Evolutionary conservation across 805 yeast genomes (phyloP), one percentile per base, ranked within the genome.

Genomic region (Barnettozyma botsteinii): DNA sequence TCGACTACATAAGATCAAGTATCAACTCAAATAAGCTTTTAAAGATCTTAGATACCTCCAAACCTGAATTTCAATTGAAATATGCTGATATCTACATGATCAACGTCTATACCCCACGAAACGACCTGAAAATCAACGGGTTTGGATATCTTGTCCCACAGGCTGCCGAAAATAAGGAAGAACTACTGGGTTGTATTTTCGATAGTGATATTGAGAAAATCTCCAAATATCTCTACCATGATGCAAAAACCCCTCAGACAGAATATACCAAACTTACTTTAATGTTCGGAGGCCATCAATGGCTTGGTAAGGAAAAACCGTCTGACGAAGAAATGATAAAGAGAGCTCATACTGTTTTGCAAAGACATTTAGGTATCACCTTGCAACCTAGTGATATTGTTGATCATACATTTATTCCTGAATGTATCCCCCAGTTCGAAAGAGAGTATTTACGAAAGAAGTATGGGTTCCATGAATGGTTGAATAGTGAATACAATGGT

Each of bases 141-240:
- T 91, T 91, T 69, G 98, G 98, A 2, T 86, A 83, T 51, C 69
- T 91, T 34, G 83, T 89, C 9, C 98, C 98, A 7, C 51, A 57
- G 39, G 50, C 62, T 4, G 54, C 57, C 31, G 35, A 49, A 6
- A 79, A 80, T 47, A 67, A 72, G 4, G 78, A 77, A 35, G 67
- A 73, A 15, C 62, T 88, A 13, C 65, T 91, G 23, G 98, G 98
- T 3, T 86, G 87, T 6, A 87, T 93, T 15, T 91, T 82, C 62
- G 98, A 91, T 59, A 85, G 96, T 2, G 87, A 86, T 40, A 75
- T 86, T 18, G 93, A 85, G 53, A 72, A 74, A 48, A 73, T 77
- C 37, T 61, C 74, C 30, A 50, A 52, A 15, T 62, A 64, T 1
- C 44, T 69, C 5, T 45, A 57, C 32, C 37, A 43, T 5, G 32